Evolutionary conservation across 768 basidiomycete genomes (phyloP), one percentile per base, ranked within the genome.

Genomic region (Cystofilobasidium macerans): DNA sequence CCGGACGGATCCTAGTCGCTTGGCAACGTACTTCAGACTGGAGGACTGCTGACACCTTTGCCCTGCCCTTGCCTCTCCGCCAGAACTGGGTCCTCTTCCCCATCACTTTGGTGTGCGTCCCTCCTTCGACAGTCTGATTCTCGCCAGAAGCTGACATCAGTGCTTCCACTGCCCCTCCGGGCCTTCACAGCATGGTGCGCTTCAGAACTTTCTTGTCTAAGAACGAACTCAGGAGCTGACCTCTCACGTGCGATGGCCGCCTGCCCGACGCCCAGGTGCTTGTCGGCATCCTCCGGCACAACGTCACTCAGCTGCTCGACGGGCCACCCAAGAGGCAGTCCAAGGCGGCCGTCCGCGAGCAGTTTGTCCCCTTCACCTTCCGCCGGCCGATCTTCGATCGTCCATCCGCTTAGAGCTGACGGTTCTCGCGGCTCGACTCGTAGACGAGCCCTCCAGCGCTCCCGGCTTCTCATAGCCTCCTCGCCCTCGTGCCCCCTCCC

Each of bases 261-360:
- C 30, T 36, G 45, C 13, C 14, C 7, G 16, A 13, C 33, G 30
- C n/a, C 28, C 59, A 66, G 92, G 88, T 95, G 71, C 80, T 95
- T 56, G 91, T 95, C 45, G 94, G 95, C 32, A 81, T 98, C 53
- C 80, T 98, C 30, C 80, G 95, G 69, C 92, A 97, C 75, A 94
- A 97, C 77, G 86, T 98, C 18, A 86, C 92, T 12, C 74, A 88
- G 51, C 82, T 95, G 6, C 83, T 99, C 20, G 88, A 89, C 71
- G 84, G 86, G 2, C 76, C 83, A 13, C 91, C 93, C 0, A 89
- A 94, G 80, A 88, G 86, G 70, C 81, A 85, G 64, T 76, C 88
- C 7, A 81, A 84, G 36, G 83, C 83, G 30, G 87, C 85, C 35
- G 83, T 97, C 53, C 86, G 92, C 69, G 94, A 99, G 80, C 93